Evolutionary conservation across 192 early-diverging fungal genomes (phyloP), one percentile per base, ranked within the genome.

Genomic region (Backusella westeae): DNA sequence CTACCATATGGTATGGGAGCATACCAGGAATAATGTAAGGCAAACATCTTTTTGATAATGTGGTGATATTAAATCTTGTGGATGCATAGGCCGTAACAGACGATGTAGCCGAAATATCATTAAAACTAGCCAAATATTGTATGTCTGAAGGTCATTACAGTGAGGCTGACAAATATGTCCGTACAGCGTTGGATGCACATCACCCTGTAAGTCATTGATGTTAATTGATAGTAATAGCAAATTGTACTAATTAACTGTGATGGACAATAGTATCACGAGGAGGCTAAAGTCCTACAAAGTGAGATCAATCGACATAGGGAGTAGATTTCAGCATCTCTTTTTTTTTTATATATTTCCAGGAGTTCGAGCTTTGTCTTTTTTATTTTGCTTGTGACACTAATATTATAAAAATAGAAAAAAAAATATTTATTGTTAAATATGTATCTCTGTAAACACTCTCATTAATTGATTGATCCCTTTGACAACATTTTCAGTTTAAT

Each of bases 1-100:
- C 82, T 93, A 90, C 73, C 80, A 75, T 2, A 76, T 74, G 53
- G 78, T 76, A 66, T 73, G 85, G 44, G 79, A 84, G 29, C 76
- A 9, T 72, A 34, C 35, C 65, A 21, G 44, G 68, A 41, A 71
- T 74, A 56, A 68, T 74, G 35, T 74, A 41, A 80, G 34, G 2
- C 26, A 21, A 35, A 59, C 15, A 14, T 63, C 6, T 21, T 38
- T 5, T n/a, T 75, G 34, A 29, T 82, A 32, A 6, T 68, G 38
- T 4, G 36, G 34, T 10, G 29, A 32, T 72, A 12, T 65, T 36
- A 34, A 35, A 15, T 19, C 19, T 1, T 32, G 32, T 32, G 32
- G 32, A 34, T 35, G 6, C 12, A 9, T 67, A 75, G 73, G 21
- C 6, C 0, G 21, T 75, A 19, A 39, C 56, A n/a, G 72, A 67